A percentile compares a stretch with the other conserved stretches of the same genome.
Evolutionary conservation across 1,284 basidiomycete species (phyloP).

Genomic region (Xerocomus minutiporus): DNA sequence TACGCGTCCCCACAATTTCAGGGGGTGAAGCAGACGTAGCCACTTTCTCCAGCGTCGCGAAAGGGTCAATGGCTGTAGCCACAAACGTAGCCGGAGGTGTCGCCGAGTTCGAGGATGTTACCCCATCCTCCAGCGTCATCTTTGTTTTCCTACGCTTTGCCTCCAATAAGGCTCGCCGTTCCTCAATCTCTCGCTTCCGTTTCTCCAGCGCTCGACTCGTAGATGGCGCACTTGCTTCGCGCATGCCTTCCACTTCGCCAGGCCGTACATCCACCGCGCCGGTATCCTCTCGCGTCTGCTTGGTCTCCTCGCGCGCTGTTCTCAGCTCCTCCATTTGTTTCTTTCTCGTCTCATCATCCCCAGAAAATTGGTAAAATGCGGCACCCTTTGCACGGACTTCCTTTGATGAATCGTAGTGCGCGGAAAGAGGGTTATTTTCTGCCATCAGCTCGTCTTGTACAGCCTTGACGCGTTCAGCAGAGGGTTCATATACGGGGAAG

Average conservation of each 20-base stretch:
- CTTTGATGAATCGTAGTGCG: slow-evolving; percentile 77
- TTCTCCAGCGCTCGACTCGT: slow-evolving; percentile 70
- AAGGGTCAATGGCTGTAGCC: slow-evolving; percentile 39
- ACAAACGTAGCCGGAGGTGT: slow-evolving; percentile 4
- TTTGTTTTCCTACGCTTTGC: slow-evolving; percentile 68
- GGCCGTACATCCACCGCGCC: slow-evolving; percentile 56
- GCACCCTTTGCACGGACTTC: slow-evolving; percentile 89
- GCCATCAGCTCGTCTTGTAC: slow-evolving; percentile 76
- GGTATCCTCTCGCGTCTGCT: slow-evolving; percentile 52
- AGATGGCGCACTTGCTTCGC: slow-evolving; percentile 26
- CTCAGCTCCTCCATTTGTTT: slow-evolving; percentile 78
- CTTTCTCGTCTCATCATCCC: slow-evolving; percentile 69
- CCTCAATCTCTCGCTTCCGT: slow-evolving; percentile 74
- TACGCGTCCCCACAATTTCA: background rate
- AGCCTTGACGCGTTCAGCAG: slow-evolving; percentile 70
- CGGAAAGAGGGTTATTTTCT: slow-evolving; percentile 63
- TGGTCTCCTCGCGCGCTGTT: slow-evolving; percentile 67
- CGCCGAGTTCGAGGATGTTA: slow-evolving; percentile 2
- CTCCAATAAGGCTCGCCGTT: slow-evolving; percentile 70
- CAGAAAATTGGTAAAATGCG: slow-evolving; percentile 85
- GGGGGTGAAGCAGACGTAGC: slow-evolving; percentile 11
- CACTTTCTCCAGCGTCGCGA: slow-evolving; percentile 46
- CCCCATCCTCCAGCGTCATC: slow-evolving; percentile 27
- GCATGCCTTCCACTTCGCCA: slow-evolving; percentile 68
- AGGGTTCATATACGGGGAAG: slow-evolving; percentile 85